Conservation (phyloP, 345 rosid genomes). For the Dovyalis caffra region DNA sequence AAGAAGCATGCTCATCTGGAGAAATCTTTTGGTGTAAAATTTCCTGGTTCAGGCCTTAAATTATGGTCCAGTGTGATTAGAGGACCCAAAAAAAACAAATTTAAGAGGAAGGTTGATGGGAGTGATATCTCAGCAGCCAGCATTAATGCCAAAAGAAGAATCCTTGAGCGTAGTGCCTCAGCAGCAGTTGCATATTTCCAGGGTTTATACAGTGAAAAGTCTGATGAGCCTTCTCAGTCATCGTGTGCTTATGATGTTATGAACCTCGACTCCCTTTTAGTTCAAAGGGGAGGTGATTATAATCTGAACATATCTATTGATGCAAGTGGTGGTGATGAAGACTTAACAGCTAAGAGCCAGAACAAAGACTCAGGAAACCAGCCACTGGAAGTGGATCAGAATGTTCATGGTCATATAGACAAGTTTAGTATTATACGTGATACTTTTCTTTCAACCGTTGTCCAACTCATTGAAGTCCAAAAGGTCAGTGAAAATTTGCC, state of each 20-base stretch:
- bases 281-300: constrained; percentile 37
- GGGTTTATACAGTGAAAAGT: constrained; percentile 40
- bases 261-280: constrained; percentile 40
- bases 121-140: constrained; percentile 42
- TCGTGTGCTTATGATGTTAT: constrained; percentile 41
- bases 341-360: constrained; percentile 24
- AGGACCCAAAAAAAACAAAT: constrained; percentile 51
- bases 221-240: constrained; percentile 37
- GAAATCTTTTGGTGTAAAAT: constrained; percentile 83
- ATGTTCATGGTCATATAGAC: constrained; percentile 21
- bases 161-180: constrained; percentile 75
- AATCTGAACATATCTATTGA: constrained; percentile 10
- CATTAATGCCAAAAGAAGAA: constrained; percentile 60
- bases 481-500: constrained; percentile 35
- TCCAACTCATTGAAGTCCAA: constrained; percentile 42
- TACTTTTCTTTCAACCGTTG: constrained; percentile 63
- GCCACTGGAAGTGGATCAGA: constrained; percentile 17
- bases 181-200: constrained; percentile 69
- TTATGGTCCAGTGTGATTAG: constrained; percentile 62
- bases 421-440: constrained; percentile 45
- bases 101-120: constrained; percentile 64
- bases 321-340: constrained; percentile 22
- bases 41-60: constrained; percentile 70
- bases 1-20: constrained; percentile 87
- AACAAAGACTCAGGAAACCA: constrained; percentile 24